Conservation (phyloP, 257 asterid genomes). For the Solanum commersonii region DNA sequence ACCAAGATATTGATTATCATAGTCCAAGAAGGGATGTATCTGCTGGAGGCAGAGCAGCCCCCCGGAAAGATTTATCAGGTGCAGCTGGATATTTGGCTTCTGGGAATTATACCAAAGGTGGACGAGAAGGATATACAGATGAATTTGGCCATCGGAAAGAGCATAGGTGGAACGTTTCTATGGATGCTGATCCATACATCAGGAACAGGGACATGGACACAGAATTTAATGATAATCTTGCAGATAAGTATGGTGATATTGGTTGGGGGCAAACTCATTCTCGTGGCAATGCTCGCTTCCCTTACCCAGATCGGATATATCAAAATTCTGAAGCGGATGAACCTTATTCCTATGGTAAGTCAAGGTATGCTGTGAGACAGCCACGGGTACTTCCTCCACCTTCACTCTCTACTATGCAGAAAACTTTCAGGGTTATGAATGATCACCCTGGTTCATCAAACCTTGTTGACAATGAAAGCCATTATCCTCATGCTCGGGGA, state of each 20-base stretch:
- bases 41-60: conserved; percentile 44
- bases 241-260: conserved; percentile 49
- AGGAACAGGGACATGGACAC: conserved; percentile 49
- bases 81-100: conserved; percentile 53
- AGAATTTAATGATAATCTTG: conserved; percentile 43
- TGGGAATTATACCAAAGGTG: conserved; percentile 35
- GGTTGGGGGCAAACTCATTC: conserved; percentile 58
- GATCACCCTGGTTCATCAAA: conserved; percentile 38
- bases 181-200: conserved; percentile 43
- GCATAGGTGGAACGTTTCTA: conserved; percentile 56
- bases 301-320: conserved; percentile 52
- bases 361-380: conserved; percentile 83
- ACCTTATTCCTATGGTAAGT: conserved; percentile 60
- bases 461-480: conserved; percentile 30
- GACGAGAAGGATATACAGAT: conserved; percentile 47
- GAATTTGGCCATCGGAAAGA: conserved; percentile 64
- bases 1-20: conserved; percentile 49
- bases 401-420: conserved; percentile 47
- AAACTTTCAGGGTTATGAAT: conserved; percentile 34
- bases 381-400: conserved; percentile 97
- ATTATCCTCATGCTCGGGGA: conserved; percentile 25
- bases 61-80: conserved; percentile 53
- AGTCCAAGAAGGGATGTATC: conserved; percentile 58
- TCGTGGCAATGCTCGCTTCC: conserved; percentile 30
- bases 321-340: conserved; percentile 56